Percentiles rank a stretch among this genome's conserved stretches.
These are phyloP conservation scores for Curvularia sp. DNA, from an alignment of 2,329 filamentous ascomycete genomes.

Conservation along the genomic window DNA sequence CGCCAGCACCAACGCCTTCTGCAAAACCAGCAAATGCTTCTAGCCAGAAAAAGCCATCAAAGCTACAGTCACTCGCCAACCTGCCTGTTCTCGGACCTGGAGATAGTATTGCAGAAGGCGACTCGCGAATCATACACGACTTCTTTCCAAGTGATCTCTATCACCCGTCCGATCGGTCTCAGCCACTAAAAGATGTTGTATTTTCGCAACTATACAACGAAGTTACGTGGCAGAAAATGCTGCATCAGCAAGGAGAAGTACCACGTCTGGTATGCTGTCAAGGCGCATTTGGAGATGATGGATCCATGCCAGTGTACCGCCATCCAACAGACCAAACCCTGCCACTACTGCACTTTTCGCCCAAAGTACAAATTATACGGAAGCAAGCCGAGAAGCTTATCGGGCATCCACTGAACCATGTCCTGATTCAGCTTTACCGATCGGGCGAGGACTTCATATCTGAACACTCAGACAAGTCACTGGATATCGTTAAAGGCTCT, in stretches of 20 bases:
- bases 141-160: constrained; percentile 62
- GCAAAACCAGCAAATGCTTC: not conserved
- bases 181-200: constrained; percentile 61
- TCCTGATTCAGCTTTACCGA: constrained; percentile 92
- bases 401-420: constrained; percentile 87
- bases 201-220: constrained; percentile 77
- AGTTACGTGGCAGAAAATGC: constrained; percentile 89
- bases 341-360: constrained; percentile 76
- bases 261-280: constrained; percentile 91
- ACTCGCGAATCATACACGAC: constrained; percentile 75
- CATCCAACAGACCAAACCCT: constrained; percentile 91
- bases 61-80: constrained; percentile 50
- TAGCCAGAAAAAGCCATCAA: constrained; percentile 32
- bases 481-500: constrained; percentile 82
- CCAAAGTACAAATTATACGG: constrained; percentile 73
- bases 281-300: constrained; percentile 71
- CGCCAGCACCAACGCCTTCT: not conserved
- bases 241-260: constrained; percentile 88
- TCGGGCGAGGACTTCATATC: constrained; percentile 88
- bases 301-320: constrained; percentile 86
- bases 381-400: constrained; percentile 72
- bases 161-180: constrained; percentile 37
- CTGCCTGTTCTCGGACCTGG: constrained; percentile 54
- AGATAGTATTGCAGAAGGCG: constrained; percentile 75
- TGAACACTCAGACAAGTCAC: constrained; percentile 95